These are phyloP conservation scores for Coemansia sp. DNA, from an alignment of 192 early-diverging fungal species.

Conservation along the genomic window DNA sequence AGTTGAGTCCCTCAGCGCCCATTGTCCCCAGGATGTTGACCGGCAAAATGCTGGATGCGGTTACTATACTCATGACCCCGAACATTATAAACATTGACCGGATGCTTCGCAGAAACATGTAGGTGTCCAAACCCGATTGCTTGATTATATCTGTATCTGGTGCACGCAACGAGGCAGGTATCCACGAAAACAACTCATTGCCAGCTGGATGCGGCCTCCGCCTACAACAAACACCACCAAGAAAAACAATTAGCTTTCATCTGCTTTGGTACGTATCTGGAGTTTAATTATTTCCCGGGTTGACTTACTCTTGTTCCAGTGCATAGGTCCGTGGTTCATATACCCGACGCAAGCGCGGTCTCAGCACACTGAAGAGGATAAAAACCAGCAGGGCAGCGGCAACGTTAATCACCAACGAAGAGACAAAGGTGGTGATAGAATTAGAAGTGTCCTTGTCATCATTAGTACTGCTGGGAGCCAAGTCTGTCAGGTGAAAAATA, in stretches of 20 bases:
- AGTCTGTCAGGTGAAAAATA: not conserved
- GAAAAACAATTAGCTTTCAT: not conserved
- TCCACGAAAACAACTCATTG: constrained; percentile 54
- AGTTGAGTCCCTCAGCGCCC: constrained; percentile 48
- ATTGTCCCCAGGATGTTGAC: constrained; percentile 57
- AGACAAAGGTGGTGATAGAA: constrained; percentile 60
- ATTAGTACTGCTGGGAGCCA: not conserved
- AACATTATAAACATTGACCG: constrained; percentile 64
- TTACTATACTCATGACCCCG: constrained; percentile 50
- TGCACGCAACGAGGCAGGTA: constrained; percentile 50
- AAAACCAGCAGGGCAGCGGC: constrained; percentile 50
- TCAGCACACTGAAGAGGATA: constrained; percentile 58
- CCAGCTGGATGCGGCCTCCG: constrained; percentile 52
- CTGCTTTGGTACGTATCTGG: not conserved
- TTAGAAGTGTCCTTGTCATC: constrained; percentile 18
- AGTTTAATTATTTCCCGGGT: not conserved
- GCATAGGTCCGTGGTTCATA: constrained; percentile 69
- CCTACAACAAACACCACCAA: constrained; percentile 10
- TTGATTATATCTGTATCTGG: constrained; percentile 53
- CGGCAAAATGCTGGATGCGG: constrained; percentile 60
- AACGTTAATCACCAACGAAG: constrained; percentile 65
- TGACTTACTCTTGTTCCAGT: constrained; percentile 43
- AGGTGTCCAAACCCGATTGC: constrained; percentile 66
- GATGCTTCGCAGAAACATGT: constrained; percentile 71
- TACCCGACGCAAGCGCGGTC: constrained; percentile 58